phyloP scores from a whole-genome alignment of 257 asterid species.

The Echium plantagineum region DNA sequence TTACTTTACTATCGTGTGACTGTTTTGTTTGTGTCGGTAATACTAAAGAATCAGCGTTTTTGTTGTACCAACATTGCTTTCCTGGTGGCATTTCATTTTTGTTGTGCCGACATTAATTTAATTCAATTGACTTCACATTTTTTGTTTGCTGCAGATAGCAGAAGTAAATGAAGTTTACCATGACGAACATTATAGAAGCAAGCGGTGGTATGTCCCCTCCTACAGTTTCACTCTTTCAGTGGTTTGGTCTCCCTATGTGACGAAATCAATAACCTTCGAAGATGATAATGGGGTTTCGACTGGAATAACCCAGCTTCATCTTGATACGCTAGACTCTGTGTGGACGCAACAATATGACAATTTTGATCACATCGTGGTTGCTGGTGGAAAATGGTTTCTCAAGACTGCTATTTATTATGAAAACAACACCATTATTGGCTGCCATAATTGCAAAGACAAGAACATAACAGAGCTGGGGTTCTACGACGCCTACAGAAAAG shows the following conservation, averaged over 20 bases:
- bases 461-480: slow-evolving; percentile 59
- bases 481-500: slow-evolving; percentile 40
- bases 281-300: slow-evolving; percentile 61
- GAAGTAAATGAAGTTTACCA: slow-evolving; percentile 55
- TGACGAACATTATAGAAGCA: slow-evolving; percentile 45
- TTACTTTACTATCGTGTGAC: too few relatives aligned
- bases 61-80: too few relatives aligned
- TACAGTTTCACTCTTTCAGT: slow-evolving; percentile 48
- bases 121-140: background rate
- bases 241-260: slow-evolving; percentile 65
- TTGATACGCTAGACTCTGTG: slow-evolving; percentile 41
- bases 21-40: too few relatives aligned
- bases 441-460: slow-evolving; percentile 48
- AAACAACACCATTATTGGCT: slow-evolving; percentile 44
- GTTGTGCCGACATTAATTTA: too few relatives aligned
- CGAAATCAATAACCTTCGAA: slow-evolving; percentile 46
- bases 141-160: slow-evolving; percentile 35
- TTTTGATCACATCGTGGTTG: slow-evolving; percentile 40
- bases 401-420: slow-evolving; percentile 51
- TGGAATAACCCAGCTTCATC: slow-evolving; percentile 42
- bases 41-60: too few relatives aligned
- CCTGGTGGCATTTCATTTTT: too few relatives aligned
- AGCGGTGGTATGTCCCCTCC: slow-evolving; percentile 58
- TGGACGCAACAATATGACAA: slow-evolving; percentile 47
- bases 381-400: slow-evolving; percentile 79